phyloP scores from a whole-genome alignment of 73 alveolate genomes.

The Tetrahymena thermophila region DNA sequence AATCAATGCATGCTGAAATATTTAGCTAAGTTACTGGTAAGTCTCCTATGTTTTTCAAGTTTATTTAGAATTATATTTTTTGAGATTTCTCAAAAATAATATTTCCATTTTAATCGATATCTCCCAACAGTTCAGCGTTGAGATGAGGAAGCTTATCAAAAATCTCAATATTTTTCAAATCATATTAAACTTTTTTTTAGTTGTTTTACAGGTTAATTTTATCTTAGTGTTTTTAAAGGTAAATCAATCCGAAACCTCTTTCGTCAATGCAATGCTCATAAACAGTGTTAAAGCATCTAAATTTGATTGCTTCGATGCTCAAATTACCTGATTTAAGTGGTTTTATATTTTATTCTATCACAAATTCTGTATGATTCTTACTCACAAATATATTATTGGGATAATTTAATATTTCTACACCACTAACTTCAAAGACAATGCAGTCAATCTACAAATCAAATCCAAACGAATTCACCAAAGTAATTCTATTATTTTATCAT shows the following conservation, averaged over 20 bases:
- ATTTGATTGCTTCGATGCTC: not conserved
- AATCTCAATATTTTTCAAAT: not conserved
- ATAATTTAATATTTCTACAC: not conserved
- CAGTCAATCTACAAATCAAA: not conserved
- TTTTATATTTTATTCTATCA: not conserved
- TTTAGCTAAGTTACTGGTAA: not conserved
- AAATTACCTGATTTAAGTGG: not conserved
- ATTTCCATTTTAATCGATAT: not conserved
- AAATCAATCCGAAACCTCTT: not conserved
- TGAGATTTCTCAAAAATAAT: not conserved
- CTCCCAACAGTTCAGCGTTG: not conserved
- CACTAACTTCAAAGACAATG: not conserved
- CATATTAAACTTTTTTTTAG: not conserved
- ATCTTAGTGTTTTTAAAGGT: not conserved
- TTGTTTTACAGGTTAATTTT: not conserved
- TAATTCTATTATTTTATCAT: not conserved
- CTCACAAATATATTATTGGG: not conserved
- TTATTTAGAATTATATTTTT: not conserved
- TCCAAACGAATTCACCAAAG: not conserved
- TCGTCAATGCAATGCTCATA: not conserved
- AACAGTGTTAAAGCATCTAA: not conserved
- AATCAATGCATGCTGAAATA: not conserved
- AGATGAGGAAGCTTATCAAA: not conserved
- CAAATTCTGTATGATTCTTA: not conserved
- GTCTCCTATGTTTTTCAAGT: not conserved